Base-by-base conservation (phyloP, 2,329 filamentous ascomycete genomes). In the Paraconiothyrium brasiliense region DNA sequence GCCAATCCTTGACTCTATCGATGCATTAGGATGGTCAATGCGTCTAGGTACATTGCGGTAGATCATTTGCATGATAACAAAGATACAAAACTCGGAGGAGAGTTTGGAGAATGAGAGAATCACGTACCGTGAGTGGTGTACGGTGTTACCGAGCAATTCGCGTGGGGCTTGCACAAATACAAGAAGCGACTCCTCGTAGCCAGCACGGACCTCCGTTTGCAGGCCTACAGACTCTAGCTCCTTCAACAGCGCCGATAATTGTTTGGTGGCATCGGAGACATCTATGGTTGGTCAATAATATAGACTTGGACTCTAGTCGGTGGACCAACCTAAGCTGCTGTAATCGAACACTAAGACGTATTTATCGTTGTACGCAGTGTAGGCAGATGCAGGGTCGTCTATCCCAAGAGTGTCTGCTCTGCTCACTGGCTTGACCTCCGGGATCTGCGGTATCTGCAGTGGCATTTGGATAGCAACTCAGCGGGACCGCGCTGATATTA, bases 1-100 rank as follows among this genome's bases (percentile, higher is more conserved):
- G 85, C 91, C 92, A 97, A 76, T 96, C 93, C 76, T 93, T 91
- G 8, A 95, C 87, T 59, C 93, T 90, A 49, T 35, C 6, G 4
- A 47, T 39, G 20, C 35, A 39, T 41, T 37, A 37, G 54, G 62
- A 16, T 62, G 35, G n/a, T 7, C 22, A 30, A 30, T 4, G 27
- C 6, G 27, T 30, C 6, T 2, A 30, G 34, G 22, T 22, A 16
- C 32, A 4, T 32, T 30, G 11, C 2, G 11, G 20, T 9, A 47
- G 7, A 8, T 6, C 20, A 47, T 24, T 2, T 13, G 44, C 20
- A 47, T 6, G 46, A 49, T 16, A 7, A 49, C 1, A 27, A 27
- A 10, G 9, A 11, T 32, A 1, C 32, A 30, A 4, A 32, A 4
- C 24, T 34, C 3, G 5, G 11, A 10, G 11, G 35, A 24, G 43